Percentiles rank a stretch among this genome's conserved stretches.
Conservation (phyloP, 176 grass and related monocot species). For the Urochloa ruziziensis region DNA sequence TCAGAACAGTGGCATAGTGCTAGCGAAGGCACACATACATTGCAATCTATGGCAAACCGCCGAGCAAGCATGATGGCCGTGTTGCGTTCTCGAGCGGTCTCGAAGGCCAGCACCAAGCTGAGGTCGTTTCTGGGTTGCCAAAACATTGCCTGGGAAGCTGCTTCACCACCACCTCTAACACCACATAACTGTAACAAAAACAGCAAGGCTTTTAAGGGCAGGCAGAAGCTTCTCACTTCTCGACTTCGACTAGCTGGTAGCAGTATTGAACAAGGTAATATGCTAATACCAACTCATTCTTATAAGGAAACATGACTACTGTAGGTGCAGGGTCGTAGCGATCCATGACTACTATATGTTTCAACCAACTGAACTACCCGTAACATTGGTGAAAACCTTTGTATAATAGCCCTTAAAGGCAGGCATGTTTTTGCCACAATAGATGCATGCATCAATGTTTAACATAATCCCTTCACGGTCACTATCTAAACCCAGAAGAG, state of each 20-base stretch:
- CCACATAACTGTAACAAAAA: constrained; percentile 63
- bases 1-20: background rate
- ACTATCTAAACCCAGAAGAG: background rate
- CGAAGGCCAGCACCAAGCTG: constrained; percentile 60
- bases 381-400: background rate
- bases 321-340: background rate
- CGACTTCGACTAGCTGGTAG: background rate
- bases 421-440: background rate
- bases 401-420: background rate
- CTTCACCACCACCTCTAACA: constrained; percentile 74
- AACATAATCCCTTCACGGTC: background rate
- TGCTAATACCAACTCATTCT: background rate
- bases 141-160: constrained; percentile 56
- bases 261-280: background rate
- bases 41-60: constrained; percentile 81
- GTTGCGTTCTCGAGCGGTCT: constrained; percentile 73
- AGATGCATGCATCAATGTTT: background rate
- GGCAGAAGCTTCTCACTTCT: background rate
- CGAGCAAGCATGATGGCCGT: constrained; percentile 74
- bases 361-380: background rate
- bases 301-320: background rate
- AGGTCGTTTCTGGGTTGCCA: constrained; percentile 66
- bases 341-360: background rate
- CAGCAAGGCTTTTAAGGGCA: background rate
- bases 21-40: constrained; percentile 45